phyloP scores from a whole-genome alignment of 176 grass and related monocot species.

The Raddia distichophylla region DNA sequence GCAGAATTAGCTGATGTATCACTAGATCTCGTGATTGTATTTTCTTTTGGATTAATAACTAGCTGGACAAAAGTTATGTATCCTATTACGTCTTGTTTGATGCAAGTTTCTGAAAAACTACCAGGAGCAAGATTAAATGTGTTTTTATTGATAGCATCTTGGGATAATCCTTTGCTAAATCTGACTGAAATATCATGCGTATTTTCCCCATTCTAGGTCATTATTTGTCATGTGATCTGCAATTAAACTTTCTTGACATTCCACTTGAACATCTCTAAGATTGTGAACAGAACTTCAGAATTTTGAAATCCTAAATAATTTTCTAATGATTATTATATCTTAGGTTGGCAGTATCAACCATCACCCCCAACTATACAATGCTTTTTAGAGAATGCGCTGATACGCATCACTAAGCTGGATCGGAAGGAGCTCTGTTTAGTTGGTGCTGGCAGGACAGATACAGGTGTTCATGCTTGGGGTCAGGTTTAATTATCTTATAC shows the following conservation, averaged over 20 bases:
- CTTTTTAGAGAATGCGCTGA: conserved; percentile 76
- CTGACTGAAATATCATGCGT: neutral
- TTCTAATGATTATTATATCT: conserved; percentile 34
- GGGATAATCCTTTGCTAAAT: neutral
- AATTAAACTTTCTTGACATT: conserved; percentile 16
- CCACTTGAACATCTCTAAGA: neutral
- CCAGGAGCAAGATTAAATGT: neutral
- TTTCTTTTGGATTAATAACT: conserved; percentile 13
- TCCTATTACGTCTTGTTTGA: neutral
- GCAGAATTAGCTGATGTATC: neutral
- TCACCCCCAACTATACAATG: conserved; percentile 89
- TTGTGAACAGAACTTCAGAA: neutral
- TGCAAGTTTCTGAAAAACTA: neutral
- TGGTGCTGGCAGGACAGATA: conserved; percentile 87
- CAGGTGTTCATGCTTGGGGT: conserved; percentile 96
- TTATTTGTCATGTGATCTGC: conserved; percentile 5
- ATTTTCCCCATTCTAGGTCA: neutral
- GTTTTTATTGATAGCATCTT: neutral
- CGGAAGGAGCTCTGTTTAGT: conserved; percentile 81
- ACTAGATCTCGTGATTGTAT: conserved; percentile 11
- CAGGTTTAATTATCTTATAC: conserved; percentile 75
- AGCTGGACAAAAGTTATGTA: neutral
- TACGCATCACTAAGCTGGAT: conserved; percentile 68
- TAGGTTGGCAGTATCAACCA: conserved; percentile 98
- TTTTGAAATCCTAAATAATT: conserved; percentile 34